A percentile compares a stretch with the other conserved stretches of the same genome.
These are phyloP conservation scores for Eustoma russellianum DNA, from an alignment of 257 asterid genomes.

Conservation along the genomic window DNA sequence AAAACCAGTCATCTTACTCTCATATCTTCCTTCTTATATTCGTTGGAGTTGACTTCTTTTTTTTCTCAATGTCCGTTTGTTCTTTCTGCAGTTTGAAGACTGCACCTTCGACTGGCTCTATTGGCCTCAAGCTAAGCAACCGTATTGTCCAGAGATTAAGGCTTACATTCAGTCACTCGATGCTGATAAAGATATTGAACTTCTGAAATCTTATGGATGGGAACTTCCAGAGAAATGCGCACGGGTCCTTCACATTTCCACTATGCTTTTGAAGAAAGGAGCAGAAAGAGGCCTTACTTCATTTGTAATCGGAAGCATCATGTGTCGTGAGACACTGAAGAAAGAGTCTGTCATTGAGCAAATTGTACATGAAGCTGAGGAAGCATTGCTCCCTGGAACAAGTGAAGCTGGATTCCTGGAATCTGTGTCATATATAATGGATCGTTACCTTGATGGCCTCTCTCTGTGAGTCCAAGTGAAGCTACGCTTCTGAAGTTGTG, in stretches of 20 bases:
- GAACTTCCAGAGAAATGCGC: constrained; percentile 39
- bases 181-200: constrained; percentile 55
- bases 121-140: constrained; percentile 70
- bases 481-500: too few relatives aligned
- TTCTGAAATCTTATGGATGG: constrained; percentile 60
- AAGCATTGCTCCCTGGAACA: constrained; percentile 40
- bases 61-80: constrained; percentile 1
- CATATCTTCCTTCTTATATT: background rate
- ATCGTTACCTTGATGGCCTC: constrained; percentile 34
- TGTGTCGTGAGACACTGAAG: constrained; percentile 58
- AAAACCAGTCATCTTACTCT: too few relatives aligned
- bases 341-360: constrained; percentile 47
- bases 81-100: constrained; percentile 48
- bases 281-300: constrained; percentile 57
- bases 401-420: constrained; percentile 53
- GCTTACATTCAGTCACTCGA: constrained; percentile 55
- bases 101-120: constrained; percentile 81
- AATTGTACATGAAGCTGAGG: constrained; percentile 50
- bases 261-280: constrained; percentile 73
- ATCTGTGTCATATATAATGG: constrained; percentile 40
- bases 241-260: constrained; percentile 46
- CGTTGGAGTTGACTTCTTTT: background rate
- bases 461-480: background rate
- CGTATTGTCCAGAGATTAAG: constrained; percentile 37
- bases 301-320: constrained; percentile 49